Evolutionary conservation across 139 green algal genomes (phyloP).

Genomic region (Micromonas pusilla): DNA sequence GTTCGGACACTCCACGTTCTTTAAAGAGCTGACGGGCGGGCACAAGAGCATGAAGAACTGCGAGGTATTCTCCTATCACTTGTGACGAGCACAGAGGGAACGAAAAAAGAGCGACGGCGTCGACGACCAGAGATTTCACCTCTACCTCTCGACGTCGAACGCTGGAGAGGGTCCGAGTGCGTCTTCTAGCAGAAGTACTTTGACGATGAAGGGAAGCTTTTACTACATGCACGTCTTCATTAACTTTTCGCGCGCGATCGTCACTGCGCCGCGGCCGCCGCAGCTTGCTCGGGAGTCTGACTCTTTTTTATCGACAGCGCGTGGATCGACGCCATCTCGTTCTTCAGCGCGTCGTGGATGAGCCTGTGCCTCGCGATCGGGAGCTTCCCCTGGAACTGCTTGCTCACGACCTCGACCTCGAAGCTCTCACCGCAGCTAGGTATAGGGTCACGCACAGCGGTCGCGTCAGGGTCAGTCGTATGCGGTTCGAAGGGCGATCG

Average conservation of each 20-base stretch:
- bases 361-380: constrained; percentile 59
- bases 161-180: too few species aligned
- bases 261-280: not conserved
- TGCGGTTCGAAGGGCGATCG: not conserved
- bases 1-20: constrained; percentile 61
- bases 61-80: constrained; percentile 41
- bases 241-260: too few species aligned
- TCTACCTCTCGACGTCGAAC: too few species aligned
- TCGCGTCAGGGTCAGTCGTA: too few species aligned
- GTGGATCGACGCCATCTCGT: constrained; percentile 62
- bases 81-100: too few species aligned
- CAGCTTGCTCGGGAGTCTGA: constrained; percentile 25
- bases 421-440: constrained; percentile 61
- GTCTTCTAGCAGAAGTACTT: too few species aligned
- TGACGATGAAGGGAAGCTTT: too few species aligned
- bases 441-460: not conserved
- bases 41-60: constrained; percentile 51
- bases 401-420: constrained; percentile 58
- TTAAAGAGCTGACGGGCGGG: constrained; percentile 45
- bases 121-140: too few species aligned
- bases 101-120: too few species aligned
- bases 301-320: constrained; percentile 59
- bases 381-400: constrained; percentile 60
- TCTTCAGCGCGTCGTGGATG: constrained; percentile 56
- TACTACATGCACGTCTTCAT: too few species aligned